phyloP scores from a whole-genome alignment of 2,329 filamentous ascomycete species.

The Neonectria hederae region DNA sequence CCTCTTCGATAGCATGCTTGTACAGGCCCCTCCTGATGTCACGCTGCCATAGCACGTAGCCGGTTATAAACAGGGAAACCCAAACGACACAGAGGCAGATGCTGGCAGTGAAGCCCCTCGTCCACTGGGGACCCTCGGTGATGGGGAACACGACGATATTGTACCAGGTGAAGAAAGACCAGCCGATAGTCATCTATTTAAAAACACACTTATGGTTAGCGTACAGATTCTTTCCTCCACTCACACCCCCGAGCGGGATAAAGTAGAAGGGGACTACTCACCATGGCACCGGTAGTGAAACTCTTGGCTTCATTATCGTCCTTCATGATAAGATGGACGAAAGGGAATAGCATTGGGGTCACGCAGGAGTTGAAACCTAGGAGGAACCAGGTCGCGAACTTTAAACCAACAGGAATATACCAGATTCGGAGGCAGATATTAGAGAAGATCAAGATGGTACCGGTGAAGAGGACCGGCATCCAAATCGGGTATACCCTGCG shows the following conservation, averaged over 20 bases:
- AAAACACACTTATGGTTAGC: background rate
- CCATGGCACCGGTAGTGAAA: slow-evolving; percentile 41
- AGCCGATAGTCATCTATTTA: slow-evolving; percentile 43
- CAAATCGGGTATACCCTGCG: slow-evolving; percentile 34
- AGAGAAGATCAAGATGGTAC: slow-evolving; percentile 34
- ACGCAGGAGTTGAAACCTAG: slow-evolving; percentile 35
- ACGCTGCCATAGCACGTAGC: slow-evolving; percentile 44
- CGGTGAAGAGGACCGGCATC: slow-evolving; percentile 41
- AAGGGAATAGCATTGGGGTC: slow-evolving; percentile 39
- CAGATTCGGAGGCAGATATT: slow-evolving; percentile 35
- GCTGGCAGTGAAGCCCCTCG: slow-evolving; percentile 37
- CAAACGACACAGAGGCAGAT: slow-evolving; percentile 40
- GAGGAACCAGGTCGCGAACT: slow-evolving; percentile 33
- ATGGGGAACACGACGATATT: slow-evolving; percentile 38
- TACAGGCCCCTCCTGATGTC: slow-evolving; percentile 40
- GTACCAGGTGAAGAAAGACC: slow-evolving; percentile 39
- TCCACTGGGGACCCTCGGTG: slow-evolving; percentile 32
- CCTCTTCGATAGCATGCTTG: slow-evolving; percentile 33
- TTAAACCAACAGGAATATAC: slow-evolving; percentile 35
- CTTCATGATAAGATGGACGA: slow-evolving; percentile 38
- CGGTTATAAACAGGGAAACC: slow-evolving; percentile 44
- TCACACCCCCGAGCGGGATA: accelerated
- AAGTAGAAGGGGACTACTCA: background rate
- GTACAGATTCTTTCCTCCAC: background rate
- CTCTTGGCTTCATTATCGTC: slow-evolving; percentile 33